phyloP scores from a whole-genome alignment of 306 rosid genomes.

The Cucurbita moschata region DNA sequence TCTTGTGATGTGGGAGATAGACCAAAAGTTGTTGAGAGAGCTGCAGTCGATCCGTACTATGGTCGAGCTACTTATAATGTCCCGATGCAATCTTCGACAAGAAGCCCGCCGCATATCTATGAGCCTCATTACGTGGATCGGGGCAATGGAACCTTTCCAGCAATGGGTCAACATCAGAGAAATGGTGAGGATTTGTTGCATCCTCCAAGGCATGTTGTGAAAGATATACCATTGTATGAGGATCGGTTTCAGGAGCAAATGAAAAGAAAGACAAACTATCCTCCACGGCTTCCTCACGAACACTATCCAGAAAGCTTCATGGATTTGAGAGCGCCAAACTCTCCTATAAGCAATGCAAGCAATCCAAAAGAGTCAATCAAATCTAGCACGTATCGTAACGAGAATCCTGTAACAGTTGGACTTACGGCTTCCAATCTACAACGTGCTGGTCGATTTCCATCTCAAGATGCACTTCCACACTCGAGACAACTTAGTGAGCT shows the following conservation, averaged over 20 bases:
- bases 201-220: slow-evolving; percentile 14
- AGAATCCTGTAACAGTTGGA: background rate
- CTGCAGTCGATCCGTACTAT: slow-evolving; percentile 14
- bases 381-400: slow-evolving; percentile 13
- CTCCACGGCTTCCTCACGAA: slow-evolving; percentile 10
- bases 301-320: slow-evolving; percentile 6
- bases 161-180: slow-evolving; percentile 8
- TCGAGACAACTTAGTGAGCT: slow-evolving; percentile 15
- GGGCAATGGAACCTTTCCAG: slow-evolving; percentile 8
- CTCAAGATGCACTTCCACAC: slow-evolving; percentile 1
- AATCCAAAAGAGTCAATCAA: slow-evolving; percentile 8
- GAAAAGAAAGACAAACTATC: slow-evolving; percentile 14
- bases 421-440: slow-evolving; percentile 5
- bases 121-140: slow-evolving; percentile 5
- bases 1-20: slow-evolving; percentile 20
- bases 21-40: slow-evolving; percentile 19
- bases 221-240: slow-evolving; percentile 16
- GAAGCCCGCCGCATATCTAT: background rate
- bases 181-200: slow-evolving; percentile 14
- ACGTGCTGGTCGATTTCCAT: slow-evolving; percentile 1
- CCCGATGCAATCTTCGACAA: slow-evolving; percentile 14
- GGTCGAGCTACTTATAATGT: slow-evolving; percentile 10
- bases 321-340: background rate
- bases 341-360: slow-evolving; percentile 10
- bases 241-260: slow-evolving; percentile 17